These are phyloP conservation scores for Erodium moschatum DNA, from an alignment of 441 rosid species.

Conservation along the genomic window DNA sequence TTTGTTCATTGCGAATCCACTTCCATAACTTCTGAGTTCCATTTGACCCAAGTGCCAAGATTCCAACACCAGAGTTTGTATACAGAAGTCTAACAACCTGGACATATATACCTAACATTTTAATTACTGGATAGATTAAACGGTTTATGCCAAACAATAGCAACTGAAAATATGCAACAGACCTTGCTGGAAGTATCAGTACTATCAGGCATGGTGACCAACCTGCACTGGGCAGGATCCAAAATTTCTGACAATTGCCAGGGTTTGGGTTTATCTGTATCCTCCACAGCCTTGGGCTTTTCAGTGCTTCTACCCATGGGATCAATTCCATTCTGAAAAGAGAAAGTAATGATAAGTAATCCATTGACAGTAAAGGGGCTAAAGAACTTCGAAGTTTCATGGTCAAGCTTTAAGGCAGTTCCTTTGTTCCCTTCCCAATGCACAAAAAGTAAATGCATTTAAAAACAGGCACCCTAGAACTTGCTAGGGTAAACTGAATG, in stretches of 20 bases:
- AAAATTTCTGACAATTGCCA: slow-evolving; percentile 76
- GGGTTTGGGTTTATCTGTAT: slow-evolving; percentile 51
- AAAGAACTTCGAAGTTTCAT: neutral
- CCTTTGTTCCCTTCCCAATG: slow-evolving; percentile 12
- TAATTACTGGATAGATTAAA: slow-evolving; percentile 13
- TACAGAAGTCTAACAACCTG: slow-evolving; percentile 69
- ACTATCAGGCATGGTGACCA: slow-evolving; percentile 7
- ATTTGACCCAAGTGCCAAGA: slow-evolving; percentile 68
- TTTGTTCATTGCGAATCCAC: slow-evolving; percentile 44
- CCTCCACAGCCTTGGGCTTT: slow-evolving; percentile 63
- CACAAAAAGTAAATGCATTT: neutral
- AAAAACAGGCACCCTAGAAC: neutral
- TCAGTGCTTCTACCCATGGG: slow-evolving; percentile 43
- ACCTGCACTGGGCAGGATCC: slow-evolving; percentile 66
- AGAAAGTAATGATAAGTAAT: slow-evolving; percentile 19
- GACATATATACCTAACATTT: slow-evolving; percentile 14
- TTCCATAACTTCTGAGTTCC: slow-evolving; percentile 84
- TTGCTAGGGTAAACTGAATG: neutral
- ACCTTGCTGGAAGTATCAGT: slow-evolving; percentile 73
- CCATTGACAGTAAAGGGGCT: slow-evolving; percentile 6
- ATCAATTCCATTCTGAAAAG: slow-evolving; percentile 44
- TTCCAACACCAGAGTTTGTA: slow-evolving; percentile 58
- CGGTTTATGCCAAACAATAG: slow-evolving; percentile 4
- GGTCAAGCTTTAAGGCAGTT: neutral
- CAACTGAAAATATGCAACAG: slow-evolving; percentile 14